These are phyloP conservation scores for Monilinia laxa DNA, from an alignment of 2,329 filamentous ascomycete species.

Conservation along the genomic window DNA sequence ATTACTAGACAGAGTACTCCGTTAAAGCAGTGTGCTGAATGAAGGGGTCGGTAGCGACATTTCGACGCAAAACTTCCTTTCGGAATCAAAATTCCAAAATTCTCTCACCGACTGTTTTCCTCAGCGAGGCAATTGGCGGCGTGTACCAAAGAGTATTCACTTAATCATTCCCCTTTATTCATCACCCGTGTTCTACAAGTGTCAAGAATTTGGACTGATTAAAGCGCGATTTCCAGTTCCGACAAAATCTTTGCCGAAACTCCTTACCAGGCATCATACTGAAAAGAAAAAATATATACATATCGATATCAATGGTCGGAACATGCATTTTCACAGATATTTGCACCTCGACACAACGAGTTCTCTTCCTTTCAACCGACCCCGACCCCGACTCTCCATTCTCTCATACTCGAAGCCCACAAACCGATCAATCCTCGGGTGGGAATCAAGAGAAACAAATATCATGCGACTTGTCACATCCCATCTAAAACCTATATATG, in stretches of 20 bases:
- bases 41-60: neutral
- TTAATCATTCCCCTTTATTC: neutral
- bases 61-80: neutral
- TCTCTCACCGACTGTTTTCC: neutral
- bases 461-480: conserved; percentile 14
- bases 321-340: neutral
- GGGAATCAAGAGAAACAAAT: conserved; percentile 3
- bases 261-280: neutral
- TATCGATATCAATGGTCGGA: neutral
- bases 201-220: neutral
- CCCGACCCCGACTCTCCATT: conserved; percentile 1
- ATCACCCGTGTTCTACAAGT: neutral
- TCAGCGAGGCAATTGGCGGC: neutral
- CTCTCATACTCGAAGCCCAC: neutral
- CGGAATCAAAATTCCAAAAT: neutral
- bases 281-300: neutral
- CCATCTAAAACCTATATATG: conserved; percentile 12
- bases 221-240: neutral
- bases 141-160: neutral
- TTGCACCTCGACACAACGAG: neutral
- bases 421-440: neutral
- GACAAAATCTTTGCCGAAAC: neutral
- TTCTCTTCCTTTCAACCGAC: conserved; percentile 2
- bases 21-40: conserved; percentile 8
- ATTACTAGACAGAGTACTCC: neutral